phyloP scores from a whole-genome alignment of 495 filamentous ascomycete species.

The Xylaria telfairii region DNA sequence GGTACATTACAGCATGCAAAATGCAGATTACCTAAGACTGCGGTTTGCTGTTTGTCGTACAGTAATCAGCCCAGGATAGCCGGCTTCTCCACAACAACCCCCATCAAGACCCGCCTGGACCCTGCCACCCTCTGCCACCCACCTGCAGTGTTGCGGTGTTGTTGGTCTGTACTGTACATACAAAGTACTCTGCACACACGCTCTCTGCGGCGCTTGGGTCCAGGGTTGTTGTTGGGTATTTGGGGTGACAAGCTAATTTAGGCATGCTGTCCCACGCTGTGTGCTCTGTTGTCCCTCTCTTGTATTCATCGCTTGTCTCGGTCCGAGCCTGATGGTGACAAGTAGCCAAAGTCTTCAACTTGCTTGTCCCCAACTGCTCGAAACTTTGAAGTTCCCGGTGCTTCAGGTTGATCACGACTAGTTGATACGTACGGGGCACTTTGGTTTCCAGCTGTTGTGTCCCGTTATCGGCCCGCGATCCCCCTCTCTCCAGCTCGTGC shows the following conservation, averaged over 20 bases:
- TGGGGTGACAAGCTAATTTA: not conserved
- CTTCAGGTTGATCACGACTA: not conserved
- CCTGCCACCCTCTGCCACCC: too few relatives aligned
- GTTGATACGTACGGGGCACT: too few relatives aligned
- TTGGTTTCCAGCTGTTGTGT: not conserved
- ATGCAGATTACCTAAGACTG: conserved; percentile 1
- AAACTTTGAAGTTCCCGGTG: too few relatives aligned
- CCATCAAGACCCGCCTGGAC: conserved; percentile 1
- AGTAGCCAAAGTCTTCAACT: too few relatives aligned
- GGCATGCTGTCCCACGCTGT: not conserved
- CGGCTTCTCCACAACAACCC: not conserved
- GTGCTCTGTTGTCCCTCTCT: too few relatives aligned
- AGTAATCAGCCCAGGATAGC: not conserved
- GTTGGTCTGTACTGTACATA: not conserved
- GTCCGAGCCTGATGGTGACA: not conserved
- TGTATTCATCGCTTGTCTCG: too few relatives aligned
- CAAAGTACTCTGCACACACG: too few relatives aligned
- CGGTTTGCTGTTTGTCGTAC: not conserved
- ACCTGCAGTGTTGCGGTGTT: too few relatives aligned
- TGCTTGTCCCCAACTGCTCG: too few relatives aligned
- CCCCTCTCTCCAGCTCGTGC: not conserved
- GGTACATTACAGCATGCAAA: not conserved
- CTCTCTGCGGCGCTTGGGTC: too few relatives aligned
- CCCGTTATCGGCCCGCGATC: conserved; percentile 14
- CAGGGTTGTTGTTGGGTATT: not conserved